Percentiles rank a stretch among this genome's conserved stretches.
phyloP scores from a whole-genome alignment of 345 rosid species.

The Excoecaria cochinchinensis region DNA sequence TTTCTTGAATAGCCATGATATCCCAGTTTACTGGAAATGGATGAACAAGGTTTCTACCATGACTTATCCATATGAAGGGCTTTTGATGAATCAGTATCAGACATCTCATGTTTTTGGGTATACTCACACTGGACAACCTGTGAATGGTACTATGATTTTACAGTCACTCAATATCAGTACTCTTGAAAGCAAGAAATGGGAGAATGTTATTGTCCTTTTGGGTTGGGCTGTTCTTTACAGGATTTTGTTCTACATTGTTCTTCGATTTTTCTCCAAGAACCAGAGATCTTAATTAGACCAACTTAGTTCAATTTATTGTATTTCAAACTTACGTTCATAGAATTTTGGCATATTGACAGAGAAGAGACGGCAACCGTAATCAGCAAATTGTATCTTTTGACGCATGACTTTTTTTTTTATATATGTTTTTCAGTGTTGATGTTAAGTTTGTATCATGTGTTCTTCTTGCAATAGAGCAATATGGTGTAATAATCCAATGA shows the following conservation, averaged over 20 bases:
- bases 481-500: too few species aligned
- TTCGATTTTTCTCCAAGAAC: constrained; percentile 63
- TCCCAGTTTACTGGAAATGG: constrained; percentile 57
- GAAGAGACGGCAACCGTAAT: not conserved
- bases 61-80: constrained; percentile 66
- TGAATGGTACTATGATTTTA: constrained; percentile 38
- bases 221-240: constrained; percentile 66
- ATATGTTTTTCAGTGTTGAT: too few species aligned
- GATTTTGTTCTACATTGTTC: constrained; percentile 49
- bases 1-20: constrained; percentile 52
- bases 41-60: constrained; percentile 73
- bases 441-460: too few species aligned
- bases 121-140: not conserved
- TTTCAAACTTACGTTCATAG: not conserved
- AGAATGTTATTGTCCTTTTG: constrained; percentile 43
- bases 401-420: not conserved
- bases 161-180: constrained; percentile 32
- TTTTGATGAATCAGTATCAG: constrained; percentile 63
- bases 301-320: too few species aligned
- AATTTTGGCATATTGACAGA: not conserved
- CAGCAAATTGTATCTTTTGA: not conserved
- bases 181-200: constrained; percentile 42
- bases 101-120: constrained; percentile 23
- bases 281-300: constrained; percentile 37
- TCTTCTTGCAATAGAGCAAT: too few species aligned